Evolutionary conservation across 139 green algal genomes (phyloP).

Genomic region (Picochlorum sp.): DNA sequence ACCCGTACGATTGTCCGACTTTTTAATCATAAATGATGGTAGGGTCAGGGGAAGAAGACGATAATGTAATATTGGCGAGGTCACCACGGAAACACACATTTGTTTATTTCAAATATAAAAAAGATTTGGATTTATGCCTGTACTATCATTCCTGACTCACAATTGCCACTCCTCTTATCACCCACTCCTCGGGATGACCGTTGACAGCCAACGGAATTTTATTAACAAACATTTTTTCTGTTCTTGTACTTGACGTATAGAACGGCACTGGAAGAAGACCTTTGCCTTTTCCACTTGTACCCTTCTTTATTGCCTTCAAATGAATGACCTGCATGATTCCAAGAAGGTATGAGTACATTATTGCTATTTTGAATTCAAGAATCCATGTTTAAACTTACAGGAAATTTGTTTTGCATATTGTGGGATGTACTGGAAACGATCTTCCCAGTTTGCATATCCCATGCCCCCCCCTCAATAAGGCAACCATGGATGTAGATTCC

Average conservation of each 20-base stretch:
- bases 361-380: too few relatives aligned
- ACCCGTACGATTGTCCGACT: slow-evolving; percentile 20
- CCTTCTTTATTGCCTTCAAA: slow-evolving; percentile 24
- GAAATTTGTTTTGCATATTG: too few relatives aligned
- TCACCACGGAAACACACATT: too few relatives aligned
- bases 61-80: too few relatives aligned
- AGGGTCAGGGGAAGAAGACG: background rate
- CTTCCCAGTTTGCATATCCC: slow-evolving; percentile 32
- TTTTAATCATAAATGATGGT: slow-evolving; percentile 1
- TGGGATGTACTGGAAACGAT: too few relatives aligned
- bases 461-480: slow-evolving; percentile 88
- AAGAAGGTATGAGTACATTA: too few relatives aligned
- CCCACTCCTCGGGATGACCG: slow-evolving; percentile 74
- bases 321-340: slow-evolving; percentile 67
- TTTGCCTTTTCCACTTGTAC: slow-evolving; percentile 61
- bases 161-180: slow-evolving; percentile 70
- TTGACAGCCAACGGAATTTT: slow-evolving; percentile 75
- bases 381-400: too few relatives aligned
- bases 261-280: slow-evolving; percentile 59
- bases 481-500: slow-evolving; percentile 90
- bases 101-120: background rate
- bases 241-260: slow-evolving; percentile 77
- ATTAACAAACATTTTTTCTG: slow-evolving; percentile 77
- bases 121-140: background rate
- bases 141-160: background rate